Conservation (phyloP, 805 yeast genomes). For the Hanseniaspora mollemarum region DNA sequence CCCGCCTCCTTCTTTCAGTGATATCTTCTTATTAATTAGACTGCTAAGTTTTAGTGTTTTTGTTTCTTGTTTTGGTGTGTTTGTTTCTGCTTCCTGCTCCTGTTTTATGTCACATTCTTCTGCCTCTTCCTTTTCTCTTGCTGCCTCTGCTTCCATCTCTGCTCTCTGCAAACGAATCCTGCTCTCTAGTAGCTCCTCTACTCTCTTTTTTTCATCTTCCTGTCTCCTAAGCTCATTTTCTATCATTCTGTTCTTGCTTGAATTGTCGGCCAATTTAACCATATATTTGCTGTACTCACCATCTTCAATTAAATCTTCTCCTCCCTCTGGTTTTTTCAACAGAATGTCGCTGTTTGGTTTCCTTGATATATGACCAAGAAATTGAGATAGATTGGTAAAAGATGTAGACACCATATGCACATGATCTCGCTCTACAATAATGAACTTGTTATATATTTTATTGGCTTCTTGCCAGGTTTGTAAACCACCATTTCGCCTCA, state of each 20-base stretch:
- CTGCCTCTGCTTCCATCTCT: neutral
- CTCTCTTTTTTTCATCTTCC: neutral
- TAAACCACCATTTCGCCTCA: conserved; percentile 48
- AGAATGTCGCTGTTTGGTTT: conserved; percentile 48
- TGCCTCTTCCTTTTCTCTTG: neutral
- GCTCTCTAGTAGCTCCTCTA: too few relatives aligned
- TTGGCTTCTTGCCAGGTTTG: conserved; percentile 51
- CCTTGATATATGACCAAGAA: conserved; percentile 49
- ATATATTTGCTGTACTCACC: conserved; percentile 13
- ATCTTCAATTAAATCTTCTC: conserved; percentile 1
- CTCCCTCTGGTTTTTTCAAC: conserved; percentile 16
- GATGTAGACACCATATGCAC: conserved; percentile 83
- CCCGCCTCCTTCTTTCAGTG: too few relatives aligned
- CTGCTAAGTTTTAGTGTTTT: neutral
- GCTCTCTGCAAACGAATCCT: neutral
- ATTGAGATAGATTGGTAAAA: conserved; percentile 60
- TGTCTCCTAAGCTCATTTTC: neutral
- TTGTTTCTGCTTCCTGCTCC: neutral
- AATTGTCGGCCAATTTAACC: neutral
- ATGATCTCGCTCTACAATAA: conserved; percentile 61
- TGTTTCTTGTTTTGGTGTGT: neutral
- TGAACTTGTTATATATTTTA: conserved; percentile 80
- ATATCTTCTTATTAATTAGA: conserved; percentile 1
- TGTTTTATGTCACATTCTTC: neutral
- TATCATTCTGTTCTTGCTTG: neutral